Evolutionary conservation across 139 green algal species (phyloP).

Genomic region (Ulvella scutata): DNA sequence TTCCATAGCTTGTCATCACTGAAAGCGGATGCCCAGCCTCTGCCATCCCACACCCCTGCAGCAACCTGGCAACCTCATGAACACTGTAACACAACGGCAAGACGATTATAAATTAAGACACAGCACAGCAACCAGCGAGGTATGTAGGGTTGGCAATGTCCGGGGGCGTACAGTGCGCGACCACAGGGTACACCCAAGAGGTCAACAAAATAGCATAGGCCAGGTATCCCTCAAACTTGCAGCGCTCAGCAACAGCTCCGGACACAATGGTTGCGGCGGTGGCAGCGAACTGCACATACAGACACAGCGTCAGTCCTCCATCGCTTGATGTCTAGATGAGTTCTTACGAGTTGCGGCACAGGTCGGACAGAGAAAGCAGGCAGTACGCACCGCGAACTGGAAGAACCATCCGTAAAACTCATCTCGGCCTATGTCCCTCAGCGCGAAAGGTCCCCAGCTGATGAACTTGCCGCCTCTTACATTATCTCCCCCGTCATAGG

Average conservation of each 20-base stretch:
- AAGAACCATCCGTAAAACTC: conserved; percentile 1
- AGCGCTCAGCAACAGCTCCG: conserved; percentile 35
- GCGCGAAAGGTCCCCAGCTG: neutral
- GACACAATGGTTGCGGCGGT: conserved; percentile 41
- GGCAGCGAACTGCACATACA: conserved; percentile 26
- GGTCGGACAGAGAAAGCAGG: neutral
- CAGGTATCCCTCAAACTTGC: conserved; percentile 26
- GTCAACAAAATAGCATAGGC: conserved; percentile 37
- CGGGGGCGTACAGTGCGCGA: conserved; percentile 19
- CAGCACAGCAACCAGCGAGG: no score
- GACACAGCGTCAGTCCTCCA: conserved; percentile 7
- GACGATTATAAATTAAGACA: no score
- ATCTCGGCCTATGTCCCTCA: neutral
- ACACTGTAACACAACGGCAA: neutral
- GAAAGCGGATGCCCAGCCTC: conserved; percentile 38
- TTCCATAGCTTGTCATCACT: conserved; percentile 13
- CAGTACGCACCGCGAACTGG: conserved; percentile 7
- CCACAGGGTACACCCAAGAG: conserved; percentile 32
- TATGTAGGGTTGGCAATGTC: no score
- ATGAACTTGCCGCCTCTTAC: conserved; percentile 7
- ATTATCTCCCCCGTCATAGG: neutral
- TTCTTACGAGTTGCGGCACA: no score
- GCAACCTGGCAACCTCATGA: neutral
- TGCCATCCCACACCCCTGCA: conserved; percentile 29
- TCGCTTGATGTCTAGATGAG: no score